phyloP scores from a whole-genome alignment of 2,329 filamentous ascomycete species.

The Pseudogymnoascus sp. region DNA sequence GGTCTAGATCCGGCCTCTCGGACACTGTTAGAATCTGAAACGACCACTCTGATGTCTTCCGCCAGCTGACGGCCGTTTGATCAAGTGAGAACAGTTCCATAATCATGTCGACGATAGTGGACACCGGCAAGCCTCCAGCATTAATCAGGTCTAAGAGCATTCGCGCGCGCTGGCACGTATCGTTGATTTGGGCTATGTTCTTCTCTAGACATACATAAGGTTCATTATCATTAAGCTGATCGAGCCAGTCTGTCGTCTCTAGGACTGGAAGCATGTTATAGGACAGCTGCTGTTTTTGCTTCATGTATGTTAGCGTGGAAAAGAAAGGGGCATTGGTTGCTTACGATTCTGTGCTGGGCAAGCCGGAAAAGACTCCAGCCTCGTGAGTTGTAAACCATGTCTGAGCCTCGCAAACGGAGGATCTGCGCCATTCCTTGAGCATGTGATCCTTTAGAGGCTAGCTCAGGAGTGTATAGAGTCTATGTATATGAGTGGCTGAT shows the following conservation, averaged over 20 bases:
- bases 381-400: conserved; percentile 29
- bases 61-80: conserved; percentile 25
- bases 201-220: conserved; percentile 25
- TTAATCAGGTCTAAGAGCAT: conserved; percentile 18
- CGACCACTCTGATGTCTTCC: conserved; percentile 28
- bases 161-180: conserved; percentile 27
- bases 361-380: conserved; percentile 34
- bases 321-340: not conserved
- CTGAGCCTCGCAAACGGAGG: conserved; percentile 29
- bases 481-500: conserved; percentile 13
- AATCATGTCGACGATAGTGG: conserved; percentile 22
- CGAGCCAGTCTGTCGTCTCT: conserved; percentile 27
- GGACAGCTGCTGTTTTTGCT: conserved; percentile 32
- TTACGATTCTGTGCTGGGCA: conserved; percentile 30
- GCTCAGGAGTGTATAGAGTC: conserved; percentile 28
- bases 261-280: conserved; percentile 23
- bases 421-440: conserved; percentile 35
- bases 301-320: conserved; percentile 7
- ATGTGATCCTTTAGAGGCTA: conserved; percentile 25
- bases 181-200: conserved; percentile 22
- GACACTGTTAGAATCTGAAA: conserved; percentile 22
- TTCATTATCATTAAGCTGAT: conserved; percentile 24
- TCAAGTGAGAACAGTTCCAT: conserved; percentile 28
- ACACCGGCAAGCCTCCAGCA: conserved; percentile 10
- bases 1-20: conserved; percentile 15